Evolutionary conservation across 2,329 filamentous ascomycete species (phyloP).

Genomic region (Achaetomium macrosporum): DNA sequence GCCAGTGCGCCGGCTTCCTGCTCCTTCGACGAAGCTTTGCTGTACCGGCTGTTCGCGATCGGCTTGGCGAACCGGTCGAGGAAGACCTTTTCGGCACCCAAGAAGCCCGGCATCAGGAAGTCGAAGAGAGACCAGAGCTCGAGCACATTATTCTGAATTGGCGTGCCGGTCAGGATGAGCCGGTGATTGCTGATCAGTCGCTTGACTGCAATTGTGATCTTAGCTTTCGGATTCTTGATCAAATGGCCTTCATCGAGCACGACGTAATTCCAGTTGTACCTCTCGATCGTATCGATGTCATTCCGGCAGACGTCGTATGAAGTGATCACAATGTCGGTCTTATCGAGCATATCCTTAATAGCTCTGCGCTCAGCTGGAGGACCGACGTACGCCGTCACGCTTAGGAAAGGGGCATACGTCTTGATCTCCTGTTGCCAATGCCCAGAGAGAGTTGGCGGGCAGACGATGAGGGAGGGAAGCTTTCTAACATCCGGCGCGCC

Average conservation of each 20-base stretch:
- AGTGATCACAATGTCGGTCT: slow-evolving; percentile 90
- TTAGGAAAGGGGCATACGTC: slow-evolving; percentile 90
- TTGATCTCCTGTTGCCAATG: slow-evolving; percentile 99
- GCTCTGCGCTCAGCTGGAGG: slow-evolving; percentile 73
- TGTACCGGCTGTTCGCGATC: slow-evolving; percentile 88
- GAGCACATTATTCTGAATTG: slow-evolving; percentile 95
- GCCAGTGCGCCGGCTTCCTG: slow-evolving; percentile 94
- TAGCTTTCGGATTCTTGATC: slow-evolving; percentile 98
- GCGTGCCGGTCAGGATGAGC: slow-evolving; percentile 91
- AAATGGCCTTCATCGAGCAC: slow-evolving; percentile 96
- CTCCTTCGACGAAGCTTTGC: slow-evolving; percentile 96
- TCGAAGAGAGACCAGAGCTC: slow-evolving; percentile 98
- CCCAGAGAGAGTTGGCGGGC: slow-evolving; percentile 89
- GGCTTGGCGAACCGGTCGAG: slow-evolving; percentile 91
- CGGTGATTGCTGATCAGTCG: slow-evolving; percentile 85
- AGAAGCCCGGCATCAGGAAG: slow-evolving; percentile 97
- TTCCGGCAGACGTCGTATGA: slow-evolving; percentile 98
- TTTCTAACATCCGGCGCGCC: slow-evolving; percentile 69
- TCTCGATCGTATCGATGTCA: slow-evolving; percentile 76
- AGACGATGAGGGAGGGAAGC: slow-evolving; percentile 89
- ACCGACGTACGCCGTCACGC: slow-evolving; percentile 84
- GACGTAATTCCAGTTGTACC: slow-evolving; percentile 93
- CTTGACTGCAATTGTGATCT: slow-evolving; percentile 92
- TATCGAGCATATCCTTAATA: slow-evolving; percentile 61
- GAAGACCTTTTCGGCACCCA: slow-evolving; percentile 93